These are phyloP conservation scores for Calonectria crousiana DNA, from an alignment of 2,329 filamentous ascomycete species.

Conservation along the genomic window DNA sequence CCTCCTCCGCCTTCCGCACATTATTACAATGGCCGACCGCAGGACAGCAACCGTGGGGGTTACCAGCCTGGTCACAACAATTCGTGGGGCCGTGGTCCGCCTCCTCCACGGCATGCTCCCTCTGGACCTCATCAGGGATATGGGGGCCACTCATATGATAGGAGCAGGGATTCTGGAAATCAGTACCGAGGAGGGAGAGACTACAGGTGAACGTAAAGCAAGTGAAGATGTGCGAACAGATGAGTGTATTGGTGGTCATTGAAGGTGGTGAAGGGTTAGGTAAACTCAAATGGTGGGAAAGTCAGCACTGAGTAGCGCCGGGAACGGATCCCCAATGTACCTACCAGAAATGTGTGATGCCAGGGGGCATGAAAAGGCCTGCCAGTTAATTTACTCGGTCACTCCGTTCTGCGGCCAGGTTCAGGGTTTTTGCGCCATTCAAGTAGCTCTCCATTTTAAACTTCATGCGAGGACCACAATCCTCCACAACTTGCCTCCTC, in stretches of 20 bases:
- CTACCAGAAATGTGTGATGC: neutral
- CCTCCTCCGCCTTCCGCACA: conserved; percentile 46
- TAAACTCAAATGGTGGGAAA: neutral
- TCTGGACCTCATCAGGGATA: conserved; percentile 35
- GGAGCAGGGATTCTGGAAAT: conserved; percentile 35
- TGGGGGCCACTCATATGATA: conserved; percentile 32
- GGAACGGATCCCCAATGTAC: neutral
- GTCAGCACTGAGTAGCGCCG: neutral
- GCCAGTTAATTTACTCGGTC: conserved; percentile 1
- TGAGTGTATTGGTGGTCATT: neutral
- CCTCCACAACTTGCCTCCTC: neutral
- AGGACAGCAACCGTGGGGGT: conserved; percentile 32
- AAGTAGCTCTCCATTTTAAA: neutral
- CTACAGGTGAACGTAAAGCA: conserved; percentile 34
- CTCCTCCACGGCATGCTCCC: conserved; percentile 28
- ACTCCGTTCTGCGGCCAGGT: conserved; percentile 2
- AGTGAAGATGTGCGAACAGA: too few relatives aligned
- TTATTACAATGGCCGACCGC: conserved; percentile 37
- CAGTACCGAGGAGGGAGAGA: conserved; percentile 38
- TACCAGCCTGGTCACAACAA: conserved; percentile 35
- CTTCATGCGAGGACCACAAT: conserved; percentile 1
- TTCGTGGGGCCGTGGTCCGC: conserved; percentile 30
- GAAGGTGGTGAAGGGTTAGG: neutral
- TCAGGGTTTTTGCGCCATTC: neutral
- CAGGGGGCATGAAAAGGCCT: neutral